phyloP scores from a whole-genome alignment of 2,329 filamentous ascomycete species.

The Neodidymelliopsis sp. region DNA sequence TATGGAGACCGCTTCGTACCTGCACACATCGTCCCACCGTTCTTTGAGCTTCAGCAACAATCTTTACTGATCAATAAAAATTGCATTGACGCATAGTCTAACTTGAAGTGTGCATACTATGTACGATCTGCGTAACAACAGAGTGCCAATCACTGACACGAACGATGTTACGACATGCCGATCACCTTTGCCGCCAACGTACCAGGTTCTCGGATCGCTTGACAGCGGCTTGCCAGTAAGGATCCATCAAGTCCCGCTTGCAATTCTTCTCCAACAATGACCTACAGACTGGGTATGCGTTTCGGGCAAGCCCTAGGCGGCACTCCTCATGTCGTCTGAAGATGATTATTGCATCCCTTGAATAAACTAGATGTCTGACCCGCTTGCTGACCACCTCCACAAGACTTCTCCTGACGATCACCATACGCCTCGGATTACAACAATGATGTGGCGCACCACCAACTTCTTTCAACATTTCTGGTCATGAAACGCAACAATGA shows the following conservation, averaged over 20 bases:
- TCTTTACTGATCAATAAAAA: conserved; percentile 6
- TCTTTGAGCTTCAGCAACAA: not conserved
- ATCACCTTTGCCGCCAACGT: conserved; percentile 17
- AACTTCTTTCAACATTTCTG: not conserved
- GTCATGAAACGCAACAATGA: not conserved
- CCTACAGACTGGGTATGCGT: not conserved
- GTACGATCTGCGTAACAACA: conserved; percentile 2
- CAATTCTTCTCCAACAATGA: not conserved
- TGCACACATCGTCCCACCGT: not conserved
- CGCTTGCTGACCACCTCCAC: conserved; percentile 11
- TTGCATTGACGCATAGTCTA: conserved; percentile 5
- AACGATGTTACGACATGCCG: conserved; percentile 11
- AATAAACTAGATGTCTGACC: not conserved
- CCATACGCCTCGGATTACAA: not conserved
- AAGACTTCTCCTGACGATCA: conserved; percentile 18
- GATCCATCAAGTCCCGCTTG: not conserved
- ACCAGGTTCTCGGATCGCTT: conserved; percentile 19
- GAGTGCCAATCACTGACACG: conserved; percentile 13
- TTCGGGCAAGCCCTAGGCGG: not conserved
- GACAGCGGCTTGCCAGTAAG: conserved; percentile 8
- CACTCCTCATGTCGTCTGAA: not conserved
- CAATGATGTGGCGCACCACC: conserved; percentile 13
- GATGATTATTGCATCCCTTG: not conserved
- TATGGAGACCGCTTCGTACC: conserved; percentile 1
- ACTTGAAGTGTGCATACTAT: conserved; percentile 3